phyloP scores from a whole-genome alignment of 2,329 filamentous ascomycete genomes.

The Trichophaea hybrida region DNA sequence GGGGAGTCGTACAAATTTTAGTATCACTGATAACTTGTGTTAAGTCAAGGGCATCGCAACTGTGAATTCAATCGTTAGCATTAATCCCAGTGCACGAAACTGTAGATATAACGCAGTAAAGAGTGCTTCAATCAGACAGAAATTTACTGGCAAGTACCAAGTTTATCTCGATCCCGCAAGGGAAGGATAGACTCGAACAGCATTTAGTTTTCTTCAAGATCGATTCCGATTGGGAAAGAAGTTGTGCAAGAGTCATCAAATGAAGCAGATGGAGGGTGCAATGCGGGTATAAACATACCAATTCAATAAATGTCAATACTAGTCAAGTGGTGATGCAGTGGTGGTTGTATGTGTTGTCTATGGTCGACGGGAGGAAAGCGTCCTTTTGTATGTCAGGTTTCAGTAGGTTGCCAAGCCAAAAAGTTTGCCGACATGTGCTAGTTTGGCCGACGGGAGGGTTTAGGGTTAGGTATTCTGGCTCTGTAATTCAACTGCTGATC shows the following conservation, averaged over 20 bases:
- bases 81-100: too few relatives aligned
- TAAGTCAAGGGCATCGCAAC: not conserved
- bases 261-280: slow-evolving; percentile 6
- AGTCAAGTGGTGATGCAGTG: not conserved
- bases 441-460: not conserved
- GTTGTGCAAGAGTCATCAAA: slow-evolving; percentile 22
- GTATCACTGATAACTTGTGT: not conserved
- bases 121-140: slow-evolving; percentile 23
- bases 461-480: too few relatives aligned
- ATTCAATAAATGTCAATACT: not conserved
- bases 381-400: not conserved
- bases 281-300: not conserved
- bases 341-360: not conserved
- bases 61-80: too few relatives aligned
- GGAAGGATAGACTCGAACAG: slow-evolving; percentile 14
- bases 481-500: too few relatives aligned
- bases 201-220: slow-evolving; percentile 26
- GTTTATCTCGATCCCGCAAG: slow-evolving; percentile 6
- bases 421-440: not conserved
- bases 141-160: slow-evolving; percentile 28
- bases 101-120: not conserved
- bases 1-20: slow-evolving; percentile 6
- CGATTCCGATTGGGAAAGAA: slow-evolving; percentile 29
- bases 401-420: not conserved
- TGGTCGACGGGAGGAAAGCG: not conserved